phyloP scores from a whole-genome alignment of 495 filamentous ascomycete species.

The Astrothelium macrocarpum region DNA sequence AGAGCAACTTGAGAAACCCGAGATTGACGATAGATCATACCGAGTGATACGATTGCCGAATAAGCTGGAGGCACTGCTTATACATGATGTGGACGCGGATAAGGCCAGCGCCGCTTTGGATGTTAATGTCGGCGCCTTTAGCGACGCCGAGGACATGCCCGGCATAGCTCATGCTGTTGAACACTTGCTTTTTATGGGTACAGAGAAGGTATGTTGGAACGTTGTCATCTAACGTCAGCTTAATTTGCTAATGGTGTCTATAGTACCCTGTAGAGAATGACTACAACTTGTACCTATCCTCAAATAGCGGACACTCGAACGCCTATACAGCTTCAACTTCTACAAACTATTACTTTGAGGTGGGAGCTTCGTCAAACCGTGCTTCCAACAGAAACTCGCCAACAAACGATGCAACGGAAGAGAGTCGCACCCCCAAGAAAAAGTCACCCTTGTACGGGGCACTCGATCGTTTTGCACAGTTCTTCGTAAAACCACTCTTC shows the following conservation, averaged over 20 bases:
- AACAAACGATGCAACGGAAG: slow-evolving; percentile 17
- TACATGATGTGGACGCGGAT: slow-evolving; percentile 92
- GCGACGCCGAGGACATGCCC: slow-evolving; percentile 83
- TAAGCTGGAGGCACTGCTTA: slow-evolving; percentile 84
- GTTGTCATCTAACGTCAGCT: too few species aligned
- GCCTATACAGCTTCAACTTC: slow-evolving; percentile 89
- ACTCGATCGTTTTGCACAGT: slow-evolving; percentile 93
- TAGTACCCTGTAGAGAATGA: slow-evolving; percentile 92
- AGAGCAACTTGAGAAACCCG: slow-evolving; percentile 74
- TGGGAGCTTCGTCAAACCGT: slow-evolving; percentile 53
- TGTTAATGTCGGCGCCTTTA: slow-evolving; percentile 93
- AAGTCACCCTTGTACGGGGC: slow-evolving; percentile 75
- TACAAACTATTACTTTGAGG: slow-evolving; percentile 97
- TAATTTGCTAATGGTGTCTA: background rate
- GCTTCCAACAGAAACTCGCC: slow-evolving; percentile 22
- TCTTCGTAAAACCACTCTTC: slow-evolving; percentile 90
- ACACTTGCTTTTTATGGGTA: slow-evolving; percentile 96
- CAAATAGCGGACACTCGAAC: slow-evolving; percentile 85
- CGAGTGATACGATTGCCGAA: slow-evolving; percentile 79
- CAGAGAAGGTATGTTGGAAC: slow-evolving; percentile 61
- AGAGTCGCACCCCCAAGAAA: slow-evolving; percentile 17
- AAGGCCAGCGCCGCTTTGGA: slow-evolving; percentile 94
- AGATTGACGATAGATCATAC: slow-evolving; percentile 80
- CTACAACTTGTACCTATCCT: slow-evolving; percentile 85
- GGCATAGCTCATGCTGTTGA: slow-evolving; percentile 89